phyloP scores from a whole-genome alignment of 2,329 filamentous ascomycete species.

The Byssothecium circinans region DNA sequence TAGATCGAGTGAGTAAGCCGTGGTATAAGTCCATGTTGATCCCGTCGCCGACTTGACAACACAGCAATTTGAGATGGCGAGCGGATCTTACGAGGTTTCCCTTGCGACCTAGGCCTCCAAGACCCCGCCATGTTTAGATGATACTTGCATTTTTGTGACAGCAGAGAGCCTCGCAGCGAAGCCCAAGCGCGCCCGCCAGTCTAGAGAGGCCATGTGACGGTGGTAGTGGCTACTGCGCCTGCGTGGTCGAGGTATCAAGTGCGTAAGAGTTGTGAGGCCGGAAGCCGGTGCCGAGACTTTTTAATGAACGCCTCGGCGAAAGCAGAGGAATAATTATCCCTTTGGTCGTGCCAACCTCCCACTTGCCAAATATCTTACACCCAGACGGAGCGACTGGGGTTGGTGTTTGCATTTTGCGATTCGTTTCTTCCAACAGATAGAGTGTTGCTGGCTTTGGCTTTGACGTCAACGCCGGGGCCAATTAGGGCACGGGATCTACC shows the following conservation, averaged over 20 bases:
- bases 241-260: slow-evolving; percentile 1
- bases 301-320: slow-evolving; percentile 6
- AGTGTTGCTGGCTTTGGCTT: neutral
- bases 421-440: neutral
- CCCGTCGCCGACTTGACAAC: neutral
- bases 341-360: neutral
- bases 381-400: neutral
- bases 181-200: slow-evolving; percentile 47
- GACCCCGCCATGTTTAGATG: slow-evolving; percentile 8
- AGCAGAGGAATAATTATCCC: neutral
- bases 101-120: slow-evolving; percentile 4
- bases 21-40: neutral
- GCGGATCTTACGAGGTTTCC: slow-evolving; percentile 21
- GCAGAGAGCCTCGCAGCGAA: slow-evolving; percentile 50
- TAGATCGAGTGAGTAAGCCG: neutral
- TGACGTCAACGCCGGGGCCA: slow-evolving; percentile 25
- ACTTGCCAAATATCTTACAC: neutral
- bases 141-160: slow-evolving; percentile 54
- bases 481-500: slow-evolving; percentile 26
- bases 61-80: slow-evolving; percentile 4
- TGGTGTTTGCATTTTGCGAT: neutral
- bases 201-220: slow-evolving; percentile 25
- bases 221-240: slow-evolving; percentile 1
- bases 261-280: slow-evolving; percentile 52
- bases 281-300: slow-evolving; percentile 46